phyloP scores from a whole-genome alignment of 169 alveolate genomes.

The Plasmodium reichenowi region DNA sequence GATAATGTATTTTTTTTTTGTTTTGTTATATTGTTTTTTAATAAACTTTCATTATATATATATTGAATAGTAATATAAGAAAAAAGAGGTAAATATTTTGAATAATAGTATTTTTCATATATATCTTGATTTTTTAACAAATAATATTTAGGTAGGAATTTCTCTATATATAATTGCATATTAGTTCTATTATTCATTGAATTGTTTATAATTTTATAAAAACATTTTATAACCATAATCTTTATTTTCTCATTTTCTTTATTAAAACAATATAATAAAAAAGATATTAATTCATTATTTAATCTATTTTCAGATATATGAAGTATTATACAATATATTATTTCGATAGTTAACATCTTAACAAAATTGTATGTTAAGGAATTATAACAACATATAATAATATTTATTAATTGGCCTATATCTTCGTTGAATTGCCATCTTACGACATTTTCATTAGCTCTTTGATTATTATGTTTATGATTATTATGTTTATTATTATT shows the following conservation, averaged over 20 bases:
- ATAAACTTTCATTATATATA: conserved; percentile 44
- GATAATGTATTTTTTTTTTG: not conserved
- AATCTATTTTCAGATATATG: conserved; percentile 12
- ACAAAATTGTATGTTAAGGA: conserved; percentile 23
- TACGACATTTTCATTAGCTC: not conserved
- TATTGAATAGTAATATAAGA: conserved; percentile 28
- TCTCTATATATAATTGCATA: conserved; percentile 25
- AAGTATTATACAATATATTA: conserved; percentile 27
- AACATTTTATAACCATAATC: conserved; percentile 27
- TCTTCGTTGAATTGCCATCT: conserved; percentile 48
- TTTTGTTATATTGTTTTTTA: conserved; percentile 1
- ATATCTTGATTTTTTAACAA: conserved; percentile 32
- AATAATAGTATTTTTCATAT: conserved; percentile 36
- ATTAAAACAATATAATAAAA: conserved; percentile 46
- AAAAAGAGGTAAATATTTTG: conserved; percentile 60
- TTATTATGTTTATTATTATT: not conserved
- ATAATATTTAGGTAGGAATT: conserved; percentile 45
- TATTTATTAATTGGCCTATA: conserved; percentile 22
- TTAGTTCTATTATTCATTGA: conserved; percentile 8
- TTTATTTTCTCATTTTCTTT: conserved; percentile 48
- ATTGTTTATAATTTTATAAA: conserved; percentile 52
- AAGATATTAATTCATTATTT: conserved; percentile 33
- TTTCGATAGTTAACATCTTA: conserved; percentile 26
- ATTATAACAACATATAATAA: conserved; percentile 32
- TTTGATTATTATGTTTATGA: not conserved